Conservation (phyloP, 257 asterid species). For the Schizonepeta tenuifolia region DNA sequence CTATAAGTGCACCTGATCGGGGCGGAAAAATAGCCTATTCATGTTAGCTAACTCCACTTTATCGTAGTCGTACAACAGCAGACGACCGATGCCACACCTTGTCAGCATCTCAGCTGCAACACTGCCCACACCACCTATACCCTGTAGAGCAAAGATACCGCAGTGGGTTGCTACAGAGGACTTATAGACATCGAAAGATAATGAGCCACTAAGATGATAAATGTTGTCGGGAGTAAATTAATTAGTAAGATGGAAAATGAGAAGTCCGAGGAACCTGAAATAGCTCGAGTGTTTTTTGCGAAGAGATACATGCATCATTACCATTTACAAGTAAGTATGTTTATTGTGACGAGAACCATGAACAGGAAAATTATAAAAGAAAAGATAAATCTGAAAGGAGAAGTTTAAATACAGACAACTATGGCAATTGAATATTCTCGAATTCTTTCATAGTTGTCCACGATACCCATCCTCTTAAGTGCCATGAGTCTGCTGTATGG, state of each 20-base stretch:
- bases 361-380: constrained; percentile 2
- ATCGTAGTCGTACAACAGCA: constrained; percentile 94
- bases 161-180: not conserved
- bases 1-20: constrained; percentile 77
- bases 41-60: constrained; percentile 99
- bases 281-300: not conserved
- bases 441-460: constrained; percentile 85
- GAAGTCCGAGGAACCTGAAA: not conserved
- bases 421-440: constrained; percentile 90
- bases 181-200: not conserved
- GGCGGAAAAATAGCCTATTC: constrained; percentile 98
- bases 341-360: not conserved
- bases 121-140: constrained; percentile 99
- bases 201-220: not conserved
- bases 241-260: not conserved
- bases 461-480: constrained; percentile 99
- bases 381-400: constrained; percentile 9
- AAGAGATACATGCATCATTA: not conserved
- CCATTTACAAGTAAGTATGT: not conserved
- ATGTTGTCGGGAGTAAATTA: not conserved
- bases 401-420: constrained; percentile 64
- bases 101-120: constrained; percentile 99
- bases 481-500: constrained; percentile 99
- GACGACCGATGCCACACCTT: constrained; percentile 98
- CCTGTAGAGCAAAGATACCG: constrained; percentile 51